Evolutionary conservation across 83 land plant species (phyloP), one percentile per base, ranked within the genome.

Genomic region (Larix sibirica): DNA sequence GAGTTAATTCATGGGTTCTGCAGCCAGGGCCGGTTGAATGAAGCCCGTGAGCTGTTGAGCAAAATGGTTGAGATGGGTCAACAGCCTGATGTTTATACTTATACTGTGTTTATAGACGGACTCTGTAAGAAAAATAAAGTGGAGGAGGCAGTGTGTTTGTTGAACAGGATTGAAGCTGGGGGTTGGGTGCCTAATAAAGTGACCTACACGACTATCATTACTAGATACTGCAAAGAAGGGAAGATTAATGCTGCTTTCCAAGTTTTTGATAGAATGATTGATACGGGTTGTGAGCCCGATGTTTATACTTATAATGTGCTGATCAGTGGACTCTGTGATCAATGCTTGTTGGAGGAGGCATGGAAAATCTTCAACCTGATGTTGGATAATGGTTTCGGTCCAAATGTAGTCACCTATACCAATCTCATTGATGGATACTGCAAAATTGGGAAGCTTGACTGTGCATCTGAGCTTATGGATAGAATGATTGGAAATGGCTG

Each of bases 261-360:
- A 18, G 26, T 86, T n/a, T 89, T 82, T 31, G 77, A 86, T 7
- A 82, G 81, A 80, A 86, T 86, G 86, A 63, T 65, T 4, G 82
- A 84, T 42, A 78, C 23, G 28, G 69, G 67, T 54, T 82, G 80
- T 54, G 66, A 83, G 18, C 83, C 85, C 1, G 85, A 84, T 31
- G 75, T 36, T 36, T 81, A 81, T 74, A 54, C 82, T 9, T 89
- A 65, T 24, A 87, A 82, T 70, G 83, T 90, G 2, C 31, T 91
- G 73, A 91, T 88, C 77, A 50, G 83, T 73, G 84, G 87, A 59
- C 85, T 86, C 71, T 24, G 83, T 1, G 85, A 83, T 9, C 28
- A 68, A 70, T 87, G 89, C 5, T 13, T 74, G 73, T 66, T 86
- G 42, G 85, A 86, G 7, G 82, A 63, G 40, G 89, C 76, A 3